A percentile compares a stretch with the other conserved stretches of the same genome.
Conservation (phyloP, 345 rosid genomes). For the Capsella bursapastoris region DNA sequence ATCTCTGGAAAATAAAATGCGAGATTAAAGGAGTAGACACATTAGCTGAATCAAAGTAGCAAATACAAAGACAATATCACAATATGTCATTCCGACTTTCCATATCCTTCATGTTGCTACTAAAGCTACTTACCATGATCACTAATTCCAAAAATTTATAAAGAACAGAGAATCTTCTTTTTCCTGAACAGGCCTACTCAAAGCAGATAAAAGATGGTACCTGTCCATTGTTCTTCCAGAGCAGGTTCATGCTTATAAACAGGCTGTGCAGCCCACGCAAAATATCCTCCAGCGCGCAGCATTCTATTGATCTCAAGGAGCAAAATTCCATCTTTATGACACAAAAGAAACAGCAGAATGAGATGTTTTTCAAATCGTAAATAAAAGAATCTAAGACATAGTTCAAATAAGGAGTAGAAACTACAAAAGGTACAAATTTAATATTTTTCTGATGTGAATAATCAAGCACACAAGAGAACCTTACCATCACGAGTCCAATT, state of each 20-base stretch:
- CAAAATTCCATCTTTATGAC: constrained; percentile 84
- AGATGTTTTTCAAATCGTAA: constrained; percentile 11
- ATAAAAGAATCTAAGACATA: constrained; percentile 9
- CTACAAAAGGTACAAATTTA: neutral
- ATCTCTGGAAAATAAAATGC: constrained; percentile 65
- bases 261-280: constrained; percentile 99
- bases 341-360: constrained; percentile 21
- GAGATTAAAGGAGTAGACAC: constrained; percentile 20
- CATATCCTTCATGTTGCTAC: constrained; percentile 1
- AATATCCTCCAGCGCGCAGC: constrained; percentile 96
- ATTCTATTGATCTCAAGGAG: constrained; percentile 95
- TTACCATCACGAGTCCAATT: constrained; percentile 99
- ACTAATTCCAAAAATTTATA: constrained; percentile 9
- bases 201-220: constrained; percentile 49
- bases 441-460: constrained; percentile 24
- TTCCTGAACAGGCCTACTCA: neutral
- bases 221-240: constrained; percentile 96
- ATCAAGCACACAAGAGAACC: constrained; percentile 28
- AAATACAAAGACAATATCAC: neutral
- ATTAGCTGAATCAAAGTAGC: constrained; percentile 16
- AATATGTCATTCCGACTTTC: neutral
- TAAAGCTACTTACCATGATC: constrained; percentile 22
- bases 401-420: neutral
- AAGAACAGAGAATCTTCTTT: neutral
- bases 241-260: constrained; percentile 89